Conservation (phyloP, 495 filamentous ascomycete species). For the Immersiella caudata region DNA sequence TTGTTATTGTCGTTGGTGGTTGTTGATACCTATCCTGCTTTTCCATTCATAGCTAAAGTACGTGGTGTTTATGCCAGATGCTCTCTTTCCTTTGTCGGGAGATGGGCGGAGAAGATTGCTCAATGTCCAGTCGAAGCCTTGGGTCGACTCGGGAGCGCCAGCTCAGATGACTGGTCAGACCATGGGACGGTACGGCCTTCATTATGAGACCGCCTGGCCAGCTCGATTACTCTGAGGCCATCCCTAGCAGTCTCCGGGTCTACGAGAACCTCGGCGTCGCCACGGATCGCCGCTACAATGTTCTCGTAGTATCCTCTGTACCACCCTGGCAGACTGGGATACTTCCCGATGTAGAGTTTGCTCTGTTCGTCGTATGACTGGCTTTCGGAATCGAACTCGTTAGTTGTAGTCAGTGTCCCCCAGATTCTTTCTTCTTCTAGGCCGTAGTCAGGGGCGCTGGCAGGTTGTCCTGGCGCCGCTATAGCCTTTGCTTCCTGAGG, state of each 20-base stretch:
- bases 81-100: no score
- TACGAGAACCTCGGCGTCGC: constrained; percentile 51
- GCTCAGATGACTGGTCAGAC: constrained; percentile 5
- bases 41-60: not conserved
- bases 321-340: constrained; percentile 49
- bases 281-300: constrained; percentile 52
- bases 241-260: constrained; percentile 62
- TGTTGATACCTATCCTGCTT: no score
- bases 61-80: no score
- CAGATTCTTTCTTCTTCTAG: constrained; percentile 51
- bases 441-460: constrained; percentile 50
- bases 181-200: constrained; percentile 32
- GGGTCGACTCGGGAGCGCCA: no score
- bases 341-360: constrained; percentile 35
- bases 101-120: not conserved
- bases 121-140: not conserved
- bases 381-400: constrained; percentile 26
- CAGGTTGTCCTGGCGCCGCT: constrained; percentile 49
- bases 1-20: not conserved
- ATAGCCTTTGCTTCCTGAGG: constrained; percentile 70
- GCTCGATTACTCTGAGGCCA: constrained; percentile 67
- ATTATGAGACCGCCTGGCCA: constrained; percentile 55
- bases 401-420: constrained; percentile 40
- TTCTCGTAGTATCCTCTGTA: constrained; percentile 68
- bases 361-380: constrained; percentile 32